Conservation (phyloP, 768 basidiomycete genomes). For the Epithele typhae region DNA sequence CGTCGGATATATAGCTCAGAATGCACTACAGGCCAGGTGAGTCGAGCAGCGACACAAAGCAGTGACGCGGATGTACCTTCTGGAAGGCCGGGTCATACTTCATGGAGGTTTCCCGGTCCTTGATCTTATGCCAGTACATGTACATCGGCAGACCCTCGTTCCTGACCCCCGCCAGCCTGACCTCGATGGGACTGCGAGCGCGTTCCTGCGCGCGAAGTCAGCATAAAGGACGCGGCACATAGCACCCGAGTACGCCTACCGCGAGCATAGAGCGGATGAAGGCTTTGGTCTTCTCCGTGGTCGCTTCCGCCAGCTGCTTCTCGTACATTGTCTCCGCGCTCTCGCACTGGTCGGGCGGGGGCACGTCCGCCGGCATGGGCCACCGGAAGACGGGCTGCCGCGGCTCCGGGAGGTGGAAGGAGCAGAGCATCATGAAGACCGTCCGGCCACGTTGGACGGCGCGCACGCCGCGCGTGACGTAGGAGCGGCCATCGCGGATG, state of each 20-base stretch:
- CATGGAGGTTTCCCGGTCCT: conserved; percentile 52
- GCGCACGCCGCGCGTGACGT: conserved; percentile 52
- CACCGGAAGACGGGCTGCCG: conserved; percentile 69
- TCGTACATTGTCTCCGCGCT: conserved; percentile 44
- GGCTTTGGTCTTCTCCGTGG: conserved; percentile 33
- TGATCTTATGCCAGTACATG: conserved; percentile 81
- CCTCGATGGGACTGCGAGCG: conserved; percentile 59
- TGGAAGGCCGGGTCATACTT: conserved; percentile 69
- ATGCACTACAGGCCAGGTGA: conserved; percentile 56
- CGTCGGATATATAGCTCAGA: conserved; percentile 73
- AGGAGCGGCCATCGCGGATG: conserved; percentile 70
- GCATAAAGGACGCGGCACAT: neutral
- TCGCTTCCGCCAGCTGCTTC: conserved; percentile 30
- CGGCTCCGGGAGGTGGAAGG: conserved; percentile 77
- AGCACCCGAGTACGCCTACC: neutral
- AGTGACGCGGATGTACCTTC: conserved; percentile 45
- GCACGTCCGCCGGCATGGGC: conserved; percentile 55
- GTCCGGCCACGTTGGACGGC: conserved; percentile 44
- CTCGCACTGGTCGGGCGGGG: conserved; percentile 58
- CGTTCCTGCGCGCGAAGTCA: conserved; percentile 47
- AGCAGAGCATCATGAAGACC: conserved; percentile 70
- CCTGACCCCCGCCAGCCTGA: conserved; percentile 50
- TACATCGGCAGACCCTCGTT: conserved; percentile 45
- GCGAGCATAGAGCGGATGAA: conserved; percentile 17
- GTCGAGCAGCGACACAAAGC: neutral